Conservation (phyloP, 225 moss, liverwort and hornwort species). For the Rhytidiadelphus loreus region DNA sequence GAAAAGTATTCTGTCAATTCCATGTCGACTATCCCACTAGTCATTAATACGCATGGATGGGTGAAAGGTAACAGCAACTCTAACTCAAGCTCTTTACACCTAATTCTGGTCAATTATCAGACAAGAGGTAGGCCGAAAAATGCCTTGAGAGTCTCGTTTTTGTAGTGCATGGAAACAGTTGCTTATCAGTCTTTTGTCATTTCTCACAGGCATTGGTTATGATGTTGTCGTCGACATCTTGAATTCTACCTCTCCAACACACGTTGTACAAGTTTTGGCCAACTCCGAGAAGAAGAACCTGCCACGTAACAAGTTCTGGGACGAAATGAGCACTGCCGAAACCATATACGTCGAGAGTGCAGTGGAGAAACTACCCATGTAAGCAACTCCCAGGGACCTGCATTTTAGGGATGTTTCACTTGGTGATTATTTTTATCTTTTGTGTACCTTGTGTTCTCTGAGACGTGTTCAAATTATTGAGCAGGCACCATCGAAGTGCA, state of each 20-base stretch:
- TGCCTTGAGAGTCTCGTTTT: not conserved
- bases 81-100: not conserved
- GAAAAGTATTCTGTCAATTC: not conserved
- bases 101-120: not conserved
- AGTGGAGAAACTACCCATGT: slow-evolving; percentile 48
- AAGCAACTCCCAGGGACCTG: slow-evolving; percentile 8
- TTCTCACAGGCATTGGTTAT: slow-evolving; percentile 70
- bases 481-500: slow-evolving; percentile 32
- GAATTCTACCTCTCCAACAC: slow-evolving; percentile 59
- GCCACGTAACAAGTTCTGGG: slow-evolving; percentile 81
- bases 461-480: not conserved
- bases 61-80: slow-evolving; percentile 60
- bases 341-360: slow-evolving; percentile 60
- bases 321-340: slow-evolving; percentile 34
- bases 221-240: slow-evolving; percentile 75
- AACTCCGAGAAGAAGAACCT: slow-evolving; percentile 54
- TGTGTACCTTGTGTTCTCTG: not conserved
- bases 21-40: slow-evolving; percentile 38
- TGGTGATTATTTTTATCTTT: not conserved
- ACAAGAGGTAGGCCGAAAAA: not conserved
- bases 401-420: not conserved
- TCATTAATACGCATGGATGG: slow-evolving; percentile 96
- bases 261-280: slow-evolving; percentile 67
- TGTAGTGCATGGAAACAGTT: not conserved
- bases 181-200: not conserved